These are phyloP conservation scores for Grammothele lineata DNA, from an alignment of 768 basidiomycete genomes.

Conservation along the genomic window DNA sequence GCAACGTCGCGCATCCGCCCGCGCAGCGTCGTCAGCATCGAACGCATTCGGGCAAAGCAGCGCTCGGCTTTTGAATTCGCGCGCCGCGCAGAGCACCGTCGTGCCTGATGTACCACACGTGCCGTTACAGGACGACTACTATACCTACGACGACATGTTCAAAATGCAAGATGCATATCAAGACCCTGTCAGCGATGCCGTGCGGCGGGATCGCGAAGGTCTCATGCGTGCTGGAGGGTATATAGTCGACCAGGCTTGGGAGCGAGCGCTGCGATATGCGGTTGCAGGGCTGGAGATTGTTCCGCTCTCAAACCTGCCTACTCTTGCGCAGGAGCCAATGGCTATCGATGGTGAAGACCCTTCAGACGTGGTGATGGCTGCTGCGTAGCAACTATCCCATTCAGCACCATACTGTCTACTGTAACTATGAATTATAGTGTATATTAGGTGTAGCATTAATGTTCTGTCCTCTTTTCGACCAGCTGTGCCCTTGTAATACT, in stretches of 20 bases:
- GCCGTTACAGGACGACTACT: constrained; percentile 72
- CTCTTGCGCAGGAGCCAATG: not conserved
- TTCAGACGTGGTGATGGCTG: constrained; percentile 45
- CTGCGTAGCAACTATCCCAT: constrained; percentile 24
- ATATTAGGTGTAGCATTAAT: not conserved
- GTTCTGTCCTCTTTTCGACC: not conserved
- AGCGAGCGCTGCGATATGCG: constrained; percentile 68
- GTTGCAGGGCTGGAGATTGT: constrained; percentile 68
- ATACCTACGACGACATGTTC: constrained; percentile 70
- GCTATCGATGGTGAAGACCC: constrained; percentile 14
- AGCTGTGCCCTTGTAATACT: too few species aligned
- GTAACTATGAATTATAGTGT: too few species aligned
- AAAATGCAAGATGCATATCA: constrained; percentile 53
- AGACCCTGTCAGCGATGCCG: constrained; percentile 72
- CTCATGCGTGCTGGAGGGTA: constrained; percentile 85
- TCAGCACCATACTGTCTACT: too few species aligned
- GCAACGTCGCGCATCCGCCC: constrained; percentile 55
- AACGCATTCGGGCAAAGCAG: constrained; percentile 13
- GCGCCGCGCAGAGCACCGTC: constrained; percentile 60
- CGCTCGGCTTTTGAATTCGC: constrained; percentile 48
- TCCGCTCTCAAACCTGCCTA: constrained; percentile 29
- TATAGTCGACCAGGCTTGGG: constrained; percentile 79
- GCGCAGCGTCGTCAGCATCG: constrained; percentile 34
- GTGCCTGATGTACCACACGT: constrained; percentile 79
- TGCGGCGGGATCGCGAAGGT: constrained; percentile 70